Base-by-base conservation (phyloP, 129 eudicot species). In the Flaveria trinervia region DNA sequence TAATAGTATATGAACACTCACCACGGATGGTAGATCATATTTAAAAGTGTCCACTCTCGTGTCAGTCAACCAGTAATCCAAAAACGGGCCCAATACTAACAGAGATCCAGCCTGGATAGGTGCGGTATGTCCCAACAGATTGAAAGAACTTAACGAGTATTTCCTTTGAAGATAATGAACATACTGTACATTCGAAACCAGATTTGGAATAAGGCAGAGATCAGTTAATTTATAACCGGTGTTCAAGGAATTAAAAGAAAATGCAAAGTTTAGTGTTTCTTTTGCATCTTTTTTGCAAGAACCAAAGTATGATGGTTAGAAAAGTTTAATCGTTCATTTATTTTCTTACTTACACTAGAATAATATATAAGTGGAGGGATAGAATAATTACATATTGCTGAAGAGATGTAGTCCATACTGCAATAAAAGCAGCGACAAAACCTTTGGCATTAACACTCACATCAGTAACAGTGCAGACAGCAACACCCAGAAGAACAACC, bases 91-190 rank as follows among this genome's bases (percentile, higher is more conserved):
- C 82, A 89, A 25, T 51, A 89, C 14, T 70, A 92, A 84, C 73
- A 92, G 75, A 60, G 93, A 82, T 75, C 86, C 96, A 68, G 98
- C 98, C 84, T 92, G 96, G 73, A 81, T 87, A 46, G 97, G 97
- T 73, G 97, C 97, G 25, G 96, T 92, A 78, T 90, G 98, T 10
- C 98, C 93, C 83, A 92, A 85, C 71, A 92, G 93, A 79, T 87
- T 92, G 88, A 88, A 92, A 74, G 96, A 89, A 59, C 90, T 88
- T 52, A 92, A 88, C 9, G 93, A 88, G 79, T 92, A 89, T 75
- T 92, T 92, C 68, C 92, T 82, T 76, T 92, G 98, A 69, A 92
- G 98, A 78, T 43, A 82, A 88, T 90, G 93, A 22, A 92, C 98
- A 56, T 92, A 92, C 96, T 92, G 96, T 80, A 79, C 66, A 74